These are phyloP conservation scores for Aspergillus flavus DNA, from an alignment of 2,329 filamentous ascomycete genomes.

Conservation along the genomic window DNA sequence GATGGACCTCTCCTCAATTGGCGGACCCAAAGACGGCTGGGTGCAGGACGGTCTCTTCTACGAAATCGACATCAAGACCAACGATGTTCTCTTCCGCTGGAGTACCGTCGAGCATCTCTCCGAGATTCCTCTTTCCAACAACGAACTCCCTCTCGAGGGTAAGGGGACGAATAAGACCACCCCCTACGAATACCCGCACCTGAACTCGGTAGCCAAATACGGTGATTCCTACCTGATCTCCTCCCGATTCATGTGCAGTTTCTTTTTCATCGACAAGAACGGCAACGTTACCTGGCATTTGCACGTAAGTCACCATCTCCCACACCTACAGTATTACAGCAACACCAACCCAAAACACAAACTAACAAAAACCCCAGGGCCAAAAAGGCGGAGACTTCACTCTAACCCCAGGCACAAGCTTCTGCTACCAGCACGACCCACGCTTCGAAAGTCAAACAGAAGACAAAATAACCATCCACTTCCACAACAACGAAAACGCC, in stretches of 20 bases:
- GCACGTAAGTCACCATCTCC: constrained; percentile 15
- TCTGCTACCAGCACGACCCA: constrained; percentile 35
- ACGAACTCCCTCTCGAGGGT: constrained; percentile 13
- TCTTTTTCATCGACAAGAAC: constrained; percentile 26
- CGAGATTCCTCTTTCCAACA: constrained; percentile 22
- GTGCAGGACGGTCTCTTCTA: constrained; percentile 30
- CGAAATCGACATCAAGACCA: constrained; percentile 30
- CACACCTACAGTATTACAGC: background rate
- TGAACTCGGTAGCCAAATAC: constrained; percentile 27
- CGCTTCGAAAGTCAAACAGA: constrained; percentile 32
- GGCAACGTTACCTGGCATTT: constrained; percentile 32
- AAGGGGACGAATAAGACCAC: constrained; percentile 18
- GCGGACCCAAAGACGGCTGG: constrained; percentile 27
- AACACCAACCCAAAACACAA: background rate
- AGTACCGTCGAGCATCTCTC: constrained; percentile 26
- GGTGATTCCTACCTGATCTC: constrained; percentile 26
- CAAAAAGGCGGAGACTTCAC: constrained; percentile 29
- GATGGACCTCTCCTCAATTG: constrained; percentile 23
- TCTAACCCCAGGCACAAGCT: constrained; percentile 20
- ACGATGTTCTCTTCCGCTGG: constrained; percentile 28
- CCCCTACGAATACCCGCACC: constrained; percentile 27
- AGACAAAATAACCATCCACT: constrained; percentile 28
- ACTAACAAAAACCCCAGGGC: constrained; percentile 18
- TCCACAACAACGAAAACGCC: constrained; percentile 34
- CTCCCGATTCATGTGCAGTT: constrained; percentile 25